Percentiles rank a stretch among this genome's conserved stretches.
Evolutionary conservation across 23 red algal species (phyloP).

Genomic region (Agarophyton chilense): DNA sequence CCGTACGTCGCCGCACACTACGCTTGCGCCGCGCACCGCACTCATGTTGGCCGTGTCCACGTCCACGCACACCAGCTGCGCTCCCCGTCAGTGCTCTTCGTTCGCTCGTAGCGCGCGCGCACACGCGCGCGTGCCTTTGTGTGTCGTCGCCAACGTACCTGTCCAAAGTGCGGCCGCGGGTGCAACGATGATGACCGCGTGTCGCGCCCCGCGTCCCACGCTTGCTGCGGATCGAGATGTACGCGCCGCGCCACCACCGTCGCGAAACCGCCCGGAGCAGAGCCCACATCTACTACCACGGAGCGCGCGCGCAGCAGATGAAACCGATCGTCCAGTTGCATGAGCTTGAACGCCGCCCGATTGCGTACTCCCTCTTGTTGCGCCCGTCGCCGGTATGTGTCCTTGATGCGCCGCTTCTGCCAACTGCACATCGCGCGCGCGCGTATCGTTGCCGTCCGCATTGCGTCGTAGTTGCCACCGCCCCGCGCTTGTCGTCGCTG

Average conservation of each 20-base stretch:
- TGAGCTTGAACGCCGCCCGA: constrained; percentile 86
- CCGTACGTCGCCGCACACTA: constrained; percentile 55
- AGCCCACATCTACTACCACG: constrained; percentile 80
- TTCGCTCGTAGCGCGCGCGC: not conserved
- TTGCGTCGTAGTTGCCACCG: no score
- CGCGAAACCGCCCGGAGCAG: constrained; percentile 87
- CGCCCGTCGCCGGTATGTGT: constrained; percentile 62
- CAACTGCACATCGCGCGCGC: constrained; percentile 12
- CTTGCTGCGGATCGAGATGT: not conserved
- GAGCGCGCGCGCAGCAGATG: constrained; percentile 56
- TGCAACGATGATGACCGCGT: not conserved
- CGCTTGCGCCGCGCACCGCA: constrained; percentile 53
- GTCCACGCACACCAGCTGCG: constrained; percentile 78
- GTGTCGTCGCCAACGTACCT: constrained; percentile 3
- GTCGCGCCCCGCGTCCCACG: constrained; percentile 8
- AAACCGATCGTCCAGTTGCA: constrained; percentile 57
- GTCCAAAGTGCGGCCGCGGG: constrained; percentile 38
- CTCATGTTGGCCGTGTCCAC: constrained; percentile 61
- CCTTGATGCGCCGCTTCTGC: constrained; percentile 58
- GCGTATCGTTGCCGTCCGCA: no score
- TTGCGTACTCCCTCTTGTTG: constrained; percentile 56
- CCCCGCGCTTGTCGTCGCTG: no score
- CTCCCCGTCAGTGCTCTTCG: not conserved
- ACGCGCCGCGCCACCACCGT: constrained; percentile 32
- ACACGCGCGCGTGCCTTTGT: no score